phyloP scores from a whole-genome alignment of 2,329 filamentous ascomycete genomes.

The Trichoderma atroviride region DNA sequence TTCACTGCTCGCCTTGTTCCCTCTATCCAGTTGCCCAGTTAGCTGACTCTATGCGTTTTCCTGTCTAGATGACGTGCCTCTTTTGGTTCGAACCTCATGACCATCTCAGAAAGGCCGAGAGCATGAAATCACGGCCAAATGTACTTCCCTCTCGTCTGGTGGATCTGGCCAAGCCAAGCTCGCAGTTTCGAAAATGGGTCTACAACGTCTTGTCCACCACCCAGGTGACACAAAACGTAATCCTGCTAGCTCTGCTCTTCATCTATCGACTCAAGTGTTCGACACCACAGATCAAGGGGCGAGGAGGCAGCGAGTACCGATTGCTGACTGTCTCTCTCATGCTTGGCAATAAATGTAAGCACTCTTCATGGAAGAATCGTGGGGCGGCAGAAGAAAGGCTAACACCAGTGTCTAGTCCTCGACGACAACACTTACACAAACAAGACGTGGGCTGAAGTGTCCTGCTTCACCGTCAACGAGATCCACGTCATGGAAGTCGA shows the following conservation, averaged over 20 bases:
- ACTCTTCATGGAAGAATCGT: not conserved
- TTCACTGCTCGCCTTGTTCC: not conserved
- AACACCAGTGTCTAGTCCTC: conserved; percentile 60
- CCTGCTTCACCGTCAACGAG: conserved; percentile 87
- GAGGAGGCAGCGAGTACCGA: conserved; percentile 89
- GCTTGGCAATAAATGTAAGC: conserved; percentile 92
- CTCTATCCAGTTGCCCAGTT: not conserved
- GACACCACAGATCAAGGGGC: conserved; percentile 86
- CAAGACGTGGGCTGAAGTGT: conserved; percentile 99
- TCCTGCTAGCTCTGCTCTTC: conserved; percentile 85
- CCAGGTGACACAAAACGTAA: conserved; percentile 94
- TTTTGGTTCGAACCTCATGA: conserved; percentile 95
- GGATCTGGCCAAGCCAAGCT: conserved; percentile 72
- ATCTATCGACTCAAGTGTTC: conserved; percentile 90
- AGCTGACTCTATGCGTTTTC: not conserved
- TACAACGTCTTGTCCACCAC: conserved; percentile 88
- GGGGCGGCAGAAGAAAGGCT: conserved; percentile 26
- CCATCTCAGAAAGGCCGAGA: conserved; percentile 75
- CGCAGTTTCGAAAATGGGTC: conserved; percentile 91
- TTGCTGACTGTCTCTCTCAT: conserved; percentile 93
- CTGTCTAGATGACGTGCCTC: conserved; percentile 79
- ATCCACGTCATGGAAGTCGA: conserved; percentile 99
- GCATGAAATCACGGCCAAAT: conserved; percentile 50
- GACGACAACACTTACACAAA: conserved; percentile 99
- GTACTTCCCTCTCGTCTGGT: conserved; percentile 58